A percentile compares a stretch with the other conserved stretches of the same genome.
Conservation (phyloP, 805 yeast genomes). For the Pichia nakasei region DNA sequence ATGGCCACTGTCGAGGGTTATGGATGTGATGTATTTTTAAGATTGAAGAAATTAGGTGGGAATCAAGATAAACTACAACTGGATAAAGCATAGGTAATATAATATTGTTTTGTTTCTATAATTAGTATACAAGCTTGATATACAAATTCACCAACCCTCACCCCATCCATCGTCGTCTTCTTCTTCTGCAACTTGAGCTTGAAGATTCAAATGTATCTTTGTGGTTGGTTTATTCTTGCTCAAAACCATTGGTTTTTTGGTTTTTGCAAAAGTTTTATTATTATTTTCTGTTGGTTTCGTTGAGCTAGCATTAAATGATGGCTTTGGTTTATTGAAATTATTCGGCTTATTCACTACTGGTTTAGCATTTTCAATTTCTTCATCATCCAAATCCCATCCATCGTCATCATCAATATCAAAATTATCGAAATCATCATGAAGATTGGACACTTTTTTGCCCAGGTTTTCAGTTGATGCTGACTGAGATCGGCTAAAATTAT, state of each 20-base stretch:
- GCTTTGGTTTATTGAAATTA: not conserved
- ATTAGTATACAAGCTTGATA: not conserved
- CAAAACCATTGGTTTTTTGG: slow-evolving; percentile 4
- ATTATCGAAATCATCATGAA: slow-evolving; percentile 15
- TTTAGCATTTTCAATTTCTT: slow-evolving; percentile 2
- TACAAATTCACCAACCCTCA: slow-evolving; percentile 30
- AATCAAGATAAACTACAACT: slow-evolving; percentile 54
- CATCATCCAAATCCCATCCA: slow-evolving; percentile 26
- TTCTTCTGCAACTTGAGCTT: slow-evolving; percentile 22
- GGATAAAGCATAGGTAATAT: slow-evolving; percentile 46
- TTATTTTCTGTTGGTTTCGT: slow-evolving; percentile 1
- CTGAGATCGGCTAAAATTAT: not conserved
- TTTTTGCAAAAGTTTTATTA: slow-evolving; percentile 1
- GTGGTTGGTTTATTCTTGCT: slow-evolving; percentile 19
- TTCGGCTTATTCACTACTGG: not conserved
- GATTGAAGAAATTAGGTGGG: slow-evolving; percentile 69
- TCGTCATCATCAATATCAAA: slow-evolving; percentile 14
- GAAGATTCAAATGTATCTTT: slow-evolving; percentile 27
- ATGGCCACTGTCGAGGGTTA: slow-evolving; percentile 82
- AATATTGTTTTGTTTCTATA: not conserved
- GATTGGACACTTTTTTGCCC: not conserved
- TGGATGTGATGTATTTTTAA: slow-evolving; percentile 82
- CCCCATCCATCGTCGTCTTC: slow-evolving; percentile 37
- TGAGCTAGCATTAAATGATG: not conserved
- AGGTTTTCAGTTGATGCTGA: slow-evolving; percentile 1